Conservation (phyloP, 768 basidiomycete species). For the Auricularia sp. region DNA sequence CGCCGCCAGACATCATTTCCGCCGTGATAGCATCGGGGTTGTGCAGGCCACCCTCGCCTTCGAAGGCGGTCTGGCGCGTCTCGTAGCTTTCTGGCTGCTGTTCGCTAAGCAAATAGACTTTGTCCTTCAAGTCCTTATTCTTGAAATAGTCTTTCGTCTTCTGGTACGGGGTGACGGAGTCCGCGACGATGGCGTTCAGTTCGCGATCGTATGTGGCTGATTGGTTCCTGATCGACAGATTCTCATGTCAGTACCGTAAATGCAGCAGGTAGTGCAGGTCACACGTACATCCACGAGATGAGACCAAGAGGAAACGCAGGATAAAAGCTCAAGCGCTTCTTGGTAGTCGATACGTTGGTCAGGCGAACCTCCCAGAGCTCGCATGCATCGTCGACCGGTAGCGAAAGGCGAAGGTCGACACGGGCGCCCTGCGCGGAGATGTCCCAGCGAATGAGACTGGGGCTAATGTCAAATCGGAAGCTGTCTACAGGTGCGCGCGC, state of each 20-base stretch:
- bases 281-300: not conserved
- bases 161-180: not conserved
- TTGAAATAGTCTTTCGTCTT: conserved; percentile 2
- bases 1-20: not conserved
- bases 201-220: not conserved
- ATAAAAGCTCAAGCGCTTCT: not conserved
- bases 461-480: not conserved
- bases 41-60: conserved; percentile 1
- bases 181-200: not conserved
- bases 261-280: not conserved
- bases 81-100: conserved; percentile 1
- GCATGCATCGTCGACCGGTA: not conserved
- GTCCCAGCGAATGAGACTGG: not conserved
- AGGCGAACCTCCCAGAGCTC: not conserved
- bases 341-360: not conserved
- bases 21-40: not conserved
- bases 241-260: not conserved
- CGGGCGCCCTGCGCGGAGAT: not conserved
- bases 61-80: not conserved
- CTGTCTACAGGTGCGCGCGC: not conserved
- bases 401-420: not conserved
- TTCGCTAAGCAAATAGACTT: not conserved
- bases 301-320: not conserved
- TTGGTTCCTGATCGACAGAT: not conserved
- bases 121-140: conserved; percentile 1